phyloP scores from a whole-genome alignment of 208 protist genomes.

The Trypanosoma vivax region DNA sequence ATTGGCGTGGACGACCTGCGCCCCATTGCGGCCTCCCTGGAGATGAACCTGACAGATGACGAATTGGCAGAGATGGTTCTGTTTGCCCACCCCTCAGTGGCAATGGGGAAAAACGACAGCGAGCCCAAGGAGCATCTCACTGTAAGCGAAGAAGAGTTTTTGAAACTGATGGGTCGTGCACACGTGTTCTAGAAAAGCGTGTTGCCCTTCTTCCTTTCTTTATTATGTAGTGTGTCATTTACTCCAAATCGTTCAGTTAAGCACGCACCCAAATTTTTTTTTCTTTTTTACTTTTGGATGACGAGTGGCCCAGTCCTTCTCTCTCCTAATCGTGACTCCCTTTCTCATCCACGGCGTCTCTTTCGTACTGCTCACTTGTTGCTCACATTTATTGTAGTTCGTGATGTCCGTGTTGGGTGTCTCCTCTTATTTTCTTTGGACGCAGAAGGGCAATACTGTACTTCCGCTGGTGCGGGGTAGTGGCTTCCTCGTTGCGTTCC shows the following conservation, averaged over 20 bases:
- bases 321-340: not conserved
- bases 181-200: conserved; percentile 61
- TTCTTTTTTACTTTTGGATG: not conserved
- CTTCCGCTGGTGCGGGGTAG: conserved; percentile 79
- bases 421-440: conserved; percentile 87
- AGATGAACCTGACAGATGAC: conserved; percentile 93
- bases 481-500: conserved; percentile 71
- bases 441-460: conserved; percentile 77
- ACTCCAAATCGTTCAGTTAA: not conserved
- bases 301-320: conserved; percentile 2
- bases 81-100: conserved; percentile 76
- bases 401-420: conserved; percentile 67
- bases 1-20: conserved; percentile 95
- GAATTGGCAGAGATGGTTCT: conserved; percentile 96
- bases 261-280: not conserved
- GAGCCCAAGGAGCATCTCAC: conserved; percentile 54
- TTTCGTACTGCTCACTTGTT: conserved; percentile 13
- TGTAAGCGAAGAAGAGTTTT: conserved; percentile 92
- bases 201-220: not conserved
- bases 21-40: conserved; percentile 81
- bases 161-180: conserved; percentile 95
- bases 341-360: no score
- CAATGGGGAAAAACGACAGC: conserved; percentile 40
- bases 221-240: not conserved
- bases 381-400: conserved; percentile 11